Base-by-base conservation (phyloP, 352 stramenopile species). In the Plasmopara muralis region DNA sequence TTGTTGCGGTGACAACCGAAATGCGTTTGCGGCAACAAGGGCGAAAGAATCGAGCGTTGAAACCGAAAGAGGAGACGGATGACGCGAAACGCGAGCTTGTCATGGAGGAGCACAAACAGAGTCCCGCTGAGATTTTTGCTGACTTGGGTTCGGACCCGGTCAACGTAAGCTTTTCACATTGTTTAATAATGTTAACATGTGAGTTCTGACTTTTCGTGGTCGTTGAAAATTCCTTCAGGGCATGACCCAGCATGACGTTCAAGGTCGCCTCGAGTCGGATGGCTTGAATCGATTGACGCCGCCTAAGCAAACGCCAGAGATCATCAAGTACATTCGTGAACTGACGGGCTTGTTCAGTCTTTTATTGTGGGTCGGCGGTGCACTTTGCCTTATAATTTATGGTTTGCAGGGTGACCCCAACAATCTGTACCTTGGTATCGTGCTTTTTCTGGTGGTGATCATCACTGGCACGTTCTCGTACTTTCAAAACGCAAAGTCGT, bases 51-150 rank as follows among this genome's bases (percentile, higher is more conserved):
- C 78, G 80, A 45, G 62, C 71, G 47, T 56, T 53, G 6, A 85
- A 83, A 50, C 67, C 50, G 8, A 80, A 79, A n/a, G 71, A 80
- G 12, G 68, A 62, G 2, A 41, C 62, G 18, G 80, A 90, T 35
- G 80, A 90, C 43, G 74, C 75, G 54, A 90, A 90, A 57, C 74
- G 80, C 28, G 80, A 90, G 55, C 68, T 90, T 31, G 68, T 82
- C n/a, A 90, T 90, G 80, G 65, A 82, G 43, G 80, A 90, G 60
- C 77, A 90, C 61, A 88, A 88, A 50, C 68, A 84, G 59, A 83
- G 73, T 40, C 56, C 83, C 13, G 59, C 77, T 6, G 80, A 90
- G 43, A 51, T 90, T 8, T 62, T 85, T 3, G 80, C 80, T 0
- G 77, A 90, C 9, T 60, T 90, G 9, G 68, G 66, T 14, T 85